phyloP scores from a whole-genome alignment of 2,329 filamentous ascomycete species.

The Aspergillus aculeatinus region DNA sequence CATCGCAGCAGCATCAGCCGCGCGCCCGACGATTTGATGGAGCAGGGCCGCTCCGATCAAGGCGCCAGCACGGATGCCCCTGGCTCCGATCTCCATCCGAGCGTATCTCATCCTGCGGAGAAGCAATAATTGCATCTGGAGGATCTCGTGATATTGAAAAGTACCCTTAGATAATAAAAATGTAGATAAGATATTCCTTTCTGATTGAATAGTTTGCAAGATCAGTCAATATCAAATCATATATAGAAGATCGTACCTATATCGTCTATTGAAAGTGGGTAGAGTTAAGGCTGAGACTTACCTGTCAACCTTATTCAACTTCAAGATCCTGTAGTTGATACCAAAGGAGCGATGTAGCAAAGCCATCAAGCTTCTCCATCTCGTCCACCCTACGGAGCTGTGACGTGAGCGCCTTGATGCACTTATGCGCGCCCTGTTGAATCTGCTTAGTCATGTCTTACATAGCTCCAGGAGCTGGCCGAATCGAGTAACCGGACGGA shows the following conservation, averaged over 20 bases:
- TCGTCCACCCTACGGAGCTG: no score
- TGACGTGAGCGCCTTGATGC: no score
- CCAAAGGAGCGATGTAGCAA: no score
- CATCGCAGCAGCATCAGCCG: constrained; percentile 31
- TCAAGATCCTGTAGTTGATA: no score
- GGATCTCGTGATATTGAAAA: background rate
- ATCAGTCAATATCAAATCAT: background rate
- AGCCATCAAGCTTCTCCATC: no score
- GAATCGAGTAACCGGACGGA: no score
- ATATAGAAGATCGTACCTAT: background rate
- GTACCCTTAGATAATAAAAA: background rate
- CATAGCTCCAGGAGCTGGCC: no score
- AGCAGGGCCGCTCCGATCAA: constrained; percentile 47
- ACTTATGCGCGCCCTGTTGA: no score
- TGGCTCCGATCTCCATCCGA: constrained; percentile 2
- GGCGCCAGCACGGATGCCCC: background rate
- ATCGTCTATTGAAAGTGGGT: no score
- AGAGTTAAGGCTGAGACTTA: no score
- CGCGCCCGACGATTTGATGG: constrained; percentile 44
- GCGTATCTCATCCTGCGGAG: constrained; percentile 13
- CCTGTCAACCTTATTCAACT: no score
- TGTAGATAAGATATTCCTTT: background rate
- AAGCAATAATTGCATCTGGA: constrained; percentile 3
- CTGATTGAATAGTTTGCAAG: background rate
- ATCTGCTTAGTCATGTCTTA: no score